A percentile compares a stretch with the other conserved stretches of the same genome.
Evolutionary conservation across 805 yeast genomes (phyloP).

Genomic region (Teunomyces atbi): DNA sequence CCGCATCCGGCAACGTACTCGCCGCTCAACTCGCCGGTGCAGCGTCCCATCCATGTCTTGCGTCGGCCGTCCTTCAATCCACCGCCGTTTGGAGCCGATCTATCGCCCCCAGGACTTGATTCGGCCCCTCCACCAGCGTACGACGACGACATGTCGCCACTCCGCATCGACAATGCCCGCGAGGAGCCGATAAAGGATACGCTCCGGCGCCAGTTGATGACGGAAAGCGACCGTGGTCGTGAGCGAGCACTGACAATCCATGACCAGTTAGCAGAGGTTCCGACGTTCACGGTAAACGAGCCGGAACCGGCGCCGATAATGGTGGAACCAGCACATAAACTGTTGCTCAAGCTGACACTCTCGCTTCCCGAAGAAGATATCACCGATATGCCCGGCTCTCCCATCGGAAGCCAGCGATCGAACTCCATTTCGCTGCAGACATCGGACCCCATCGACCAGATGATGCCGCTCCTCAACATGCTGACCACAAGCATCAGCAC

Average conservation of each 20-base stretch:
- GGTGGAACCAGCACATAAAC: background rate
- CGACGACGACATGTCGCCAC: conserved; percentile 24
- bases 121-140: conserved; percentile 32
- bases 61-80: conserved; percentile 60
- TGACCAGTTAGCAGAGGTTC: too few species aligned
- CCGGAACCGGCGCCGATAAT: too few species aligned
- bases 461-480: conserved; percentile 27
- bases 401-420: conserved; percentile 7
- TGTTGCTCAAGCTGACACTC: background rate
- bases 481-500: conserved; percentile 21
- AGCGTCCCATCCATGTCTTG: conserved; percentile 52
- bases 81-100: conserved; percentile 52
- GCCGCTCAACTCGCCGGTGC: conserved; percentile 36
- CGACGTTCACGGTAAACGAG: too few species aligned
- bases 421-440: conserved; percentile 2
- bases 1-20: conserved; percentile 48
- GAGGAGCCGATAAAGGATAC: conserved; percentile 16
- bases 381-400: conserved; percentile 15
- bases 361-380: conserved; percentile 13
- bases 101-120: conserved; percentile 15
- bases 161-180: conserved; percentile 17
- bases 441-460: conserved; percentile 19
- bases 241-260: background rate
- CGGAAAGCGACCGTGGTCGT: background rate
- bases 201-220: conserved; percentile 13